These are phyloP conservation scores for Parasitella parasitica DNA, from an alignment of 371 early-diverging fungal genomes.

Conservation along the genomic window DNA sequence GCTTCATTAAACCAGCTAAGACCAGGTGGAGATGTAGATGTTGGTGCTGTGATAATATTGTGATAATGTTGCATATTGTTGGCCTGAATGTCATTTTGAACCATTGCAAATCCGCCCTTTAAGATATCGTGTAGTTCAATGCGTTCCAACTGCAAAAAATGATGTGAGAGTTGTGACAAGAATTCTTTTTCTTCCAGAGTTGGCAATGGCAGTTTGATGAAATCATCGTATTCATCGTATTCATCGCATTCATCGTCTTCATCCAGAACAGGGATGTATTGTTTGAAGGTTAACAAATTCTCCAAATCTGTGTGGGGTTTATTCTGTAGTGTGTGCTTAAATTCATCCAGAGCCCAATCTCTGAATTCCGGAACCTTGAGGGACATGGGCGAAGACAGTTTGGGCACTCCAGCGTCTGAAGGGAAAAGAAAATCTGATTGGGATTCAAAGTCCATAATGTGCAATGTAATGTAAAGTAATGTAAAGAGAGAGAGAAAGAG, in stretches of 20 bases:
- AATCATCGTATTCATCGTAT: background rate
- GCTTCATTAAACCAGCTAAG: conserved; percentile 27
- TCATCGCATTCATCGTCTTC: conserved; percentile 7
- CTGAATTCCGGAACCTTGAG: conserved; percentile 39
- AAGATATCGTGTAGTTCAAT: conserved; percentile 23
- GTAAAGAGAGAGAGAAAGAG: conserved; percentile 4
- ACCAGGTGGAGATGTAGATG: conserved; percentile 15
- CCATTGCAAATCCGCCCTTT: conserved; percentile 19
- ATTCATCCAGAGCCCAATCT: conserved; percentile 45
- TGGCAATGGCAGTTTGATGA: conserved; percentile 4
- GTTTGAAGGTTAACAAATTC: conserved; percentile 20
- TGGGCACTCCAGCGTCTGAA: conserved; percentile 37
- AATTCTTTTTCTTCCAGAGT: conserved; percentile 23
- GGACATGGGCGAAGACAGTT: conserved; percentile 31
- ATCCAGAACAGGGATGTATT: conserved; percentile 20
- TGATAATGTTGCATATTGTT: conserved; percentile 3
- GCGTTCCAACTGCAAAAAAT: conserved; percentile 10
- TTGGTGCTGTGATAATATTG: background rate
- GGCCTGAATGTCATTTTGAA: conserved; percentile 23
- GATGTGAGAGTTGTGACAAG: conserved; percentile 19
- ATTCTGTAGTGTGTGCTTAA: conserved; percentile 31
- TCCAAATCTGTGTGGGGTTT: conserved; percentile 24
- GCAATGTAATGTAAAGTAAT: background rate
- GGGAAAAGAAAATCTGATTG: conserved; percentile 44
- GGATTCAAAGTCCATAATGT: conserved; percentile 24